A percentile compares a stretch with the other conserved stretches of the same genome.
Evolutionary conservation across 306 rosid genomes (phyloP).

Genomic region (Spatholobus suberectus): DNA sequence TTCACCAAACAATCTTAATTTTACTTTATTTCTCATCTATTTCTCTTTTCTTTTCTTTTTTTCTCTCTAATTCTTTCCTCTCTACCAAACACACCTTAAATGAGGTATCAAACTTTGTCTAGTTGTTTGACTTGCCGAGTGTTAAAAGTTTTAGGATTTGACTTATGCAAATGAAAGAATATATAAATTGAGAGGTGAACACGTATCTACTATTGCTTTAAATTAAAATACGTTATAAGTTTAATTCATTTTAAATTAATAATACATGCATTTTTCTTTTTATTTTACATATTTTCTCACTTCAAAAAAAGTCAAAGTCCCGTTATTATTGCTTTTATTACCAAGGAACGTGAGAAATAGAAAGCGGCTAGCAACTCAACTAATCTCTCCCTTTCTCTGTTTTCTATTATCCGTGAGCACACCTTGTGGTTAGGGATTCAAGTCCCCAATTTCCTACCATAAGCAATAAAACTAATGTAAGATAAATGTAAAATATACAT

Average conservation of each 20-base stretch:
- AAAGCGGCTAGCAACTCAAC: background rate
- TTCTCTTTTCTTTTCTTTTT: too few species aligned
- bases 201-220: background rate
- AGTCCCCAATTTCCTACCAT: slow-evolving; percentile 5
- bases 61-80: too few species aligned
- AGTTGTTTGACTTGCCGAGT: background rate
- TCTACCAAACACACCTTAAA: too few species aligned
- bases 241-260: background rate
- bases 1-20: too few species aligned
- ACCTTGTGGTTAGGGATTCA: background rate
- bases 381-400: too few species aligned
- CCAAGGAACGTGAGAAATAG: background rate
- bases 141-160: background rate
- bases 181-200: background rate
- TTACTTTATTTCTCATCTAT: too few species aligned
- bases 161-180: background rate
- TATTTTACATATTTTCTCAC: background rate
- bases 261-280: background rate
- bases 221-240: background rate
- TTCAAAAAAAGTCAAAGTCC: background rate
- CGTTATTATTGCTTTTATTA: background rate
- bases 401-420: background rate
- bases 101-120: background rate
- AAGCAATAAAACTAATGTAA: background rate
- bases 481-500: background rate